phyloP scores from a whole-genome alignment of 495 filamentous ascomycete genomes.

The Penicillium cosmopolitanum region DNA sequence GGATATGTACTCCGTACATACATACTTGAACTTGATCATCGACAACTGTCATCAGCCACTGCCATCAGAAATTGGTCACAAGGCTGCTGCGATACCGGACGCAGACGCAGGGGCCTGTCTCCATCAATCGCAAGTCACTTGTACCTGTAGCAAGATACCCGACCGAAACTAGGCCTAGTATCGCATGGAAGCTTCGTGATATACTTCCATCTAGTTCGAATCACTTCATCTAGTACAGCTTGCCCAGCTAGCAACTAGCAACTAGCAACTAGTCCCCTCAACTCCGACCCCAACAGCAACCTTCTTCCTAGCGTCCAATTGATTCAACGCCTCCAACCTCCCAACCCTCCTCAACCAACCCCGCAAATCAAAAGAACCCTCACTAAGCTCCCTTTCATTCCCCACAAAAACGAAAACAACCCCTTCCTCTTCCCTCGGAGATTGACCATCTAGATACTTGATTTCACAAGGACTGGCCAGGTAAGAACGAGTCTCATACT shows the following conservation, averaged over 20 bases:
- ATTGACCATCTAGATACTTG: slow-evolving; percentile 24
- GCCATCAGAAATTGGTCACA: not conserved
- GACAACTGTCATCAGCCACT: not conserved
- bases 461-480: slow-evolving; percentile 23
- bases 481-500: slow-evolving; percentile 37
- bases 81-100: slow-evolving; percentile 1
- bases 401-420: slow-evolving; percentile 36
- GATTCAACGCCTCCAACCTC: slow-evolving; percentile 1
- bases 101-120: not conserved
- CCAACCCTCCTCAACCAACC: slow-evolving; percentile 24
- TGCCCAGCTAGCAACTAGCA: too few species aligned
- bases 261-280: too few species aligned
- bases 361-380: slow-evolving; percentile 32
- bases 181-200: not conserved
- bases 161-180: not conserved
- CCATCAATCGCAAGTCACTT: not conserved
- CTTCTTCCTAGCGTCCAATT: not conserved
- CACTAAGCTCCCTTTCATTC: slow-evolving; percentile 26
- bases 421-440: slow-evolving; percentile 21
- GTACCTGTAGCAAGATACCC: slow-evolving; percentile 1
- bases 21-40: not conserved
- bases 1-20: too few species aligned
- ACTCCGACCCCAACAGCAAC: too few species aligned
- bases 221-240: too few species aligned
- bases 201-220: too few species aligned